These are phyloP conservation scores for Capsicum chinense DNA, from an alignment of 257 asterid species.

Conservation along the genomic window DNA sequence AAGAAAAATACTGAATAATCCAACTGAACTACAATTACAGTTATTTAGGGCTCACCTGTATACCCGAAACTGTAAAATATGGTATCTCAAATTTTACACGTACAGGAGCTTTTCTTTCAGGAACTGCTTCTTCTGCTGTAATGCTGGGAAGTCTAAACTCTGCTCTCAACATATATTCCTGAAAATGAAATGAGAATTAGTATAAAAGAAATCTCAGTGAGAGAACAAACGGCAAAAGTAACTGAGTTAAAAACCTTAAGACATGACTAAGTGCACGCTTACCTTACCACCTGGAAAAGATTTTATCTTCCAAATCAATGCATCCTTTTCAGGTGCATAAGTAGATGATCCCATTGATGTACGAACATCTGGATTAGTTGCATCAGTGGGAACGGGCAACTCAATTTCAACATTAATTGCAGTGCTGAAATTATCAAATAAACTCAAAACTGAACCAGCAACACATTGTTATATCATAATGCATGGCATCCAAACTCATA, in stretches of 20 bases:
- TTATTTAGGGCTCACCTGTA: slow-evolving; percentile 66
- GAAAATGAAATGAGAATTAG: slow-evolving; percentile 31
- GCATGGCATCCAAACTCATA: slow-evolving; percentile 15
- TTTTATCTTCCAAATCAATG: slow-evolving; percentile 93
- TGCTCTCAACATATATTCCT: slow-evolving; percentile 98
- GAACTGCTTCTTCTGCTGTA: slow-evolving; percentile 80
- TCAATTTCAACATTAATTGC: slow-evolving; percentile 97
- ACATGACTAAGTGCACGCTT: slow-evolving; percentile 25
- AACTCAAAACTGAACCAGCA: slow-evolving; percentile 34
- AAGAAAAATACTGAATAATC: not conserved
- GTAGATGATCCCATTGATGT: slow-evolving; percentile 96
- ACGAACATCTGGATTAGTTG: slow-evolving; percentile 92
- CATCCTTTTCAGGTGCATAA: slow-evolving; percentile 95
- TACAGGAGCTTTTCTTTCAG: slow-evolving; percentile 96
- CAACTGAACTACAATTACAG: not conserved
- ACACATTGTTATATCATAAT: slow-evolving; percentile 19
- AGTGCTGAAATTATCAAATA: slow-evolving; percentile 65
- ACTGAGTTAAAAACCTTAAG: not conserved
- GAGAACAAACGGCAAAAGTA: slow-evolving; percentile 26
- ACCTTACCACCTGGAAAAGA: slow-evolving; percentile 99
- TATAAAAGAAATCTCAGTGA: slow-evolving; percentile 2
- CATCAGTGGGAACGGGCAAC: slow-evolving; percentile 94
- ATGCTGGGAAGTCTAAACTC: slow-evolving; percentile 96
- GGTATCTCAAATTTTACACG: slow-evolving; percentile 98
- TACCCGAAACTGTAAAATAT: slow-evolving; percentile 98